phyloP scores from a whole-genome alignment of 129 eudicot genomes.

The Saposhnikovia divaricata region DNA sequence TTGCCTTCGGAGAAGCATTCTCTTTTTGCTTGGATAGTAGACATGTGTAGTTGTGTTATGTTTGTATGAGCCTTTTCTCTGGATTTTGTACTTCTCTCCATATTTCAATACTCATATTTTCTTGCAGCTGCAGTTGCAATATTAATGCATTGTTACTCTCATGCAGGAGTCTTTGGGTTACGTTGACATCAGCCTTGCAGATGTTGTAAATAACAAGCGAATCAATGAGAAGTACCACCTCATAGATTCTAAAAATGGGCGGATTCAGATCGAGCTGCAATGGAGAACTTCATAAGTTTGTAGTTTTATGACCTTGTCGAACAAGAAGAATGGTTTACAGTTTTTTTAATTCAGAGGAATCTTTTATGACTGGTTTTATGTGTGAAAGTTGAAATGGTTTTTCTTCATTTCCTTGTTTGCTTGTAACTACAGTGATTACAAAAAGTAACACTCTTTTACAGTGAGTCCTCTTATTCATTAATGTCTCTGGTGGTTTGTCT shows the following conservation, averaged over 20 bases:
- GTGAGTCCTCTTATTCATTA: neutral
- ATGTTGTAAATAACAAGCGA: slow-evolving; percentile 73
- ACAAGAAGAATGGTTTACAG: neutral
- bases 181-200: slow-evolving; percentile 59
- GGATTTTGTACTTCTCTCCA: neutral
- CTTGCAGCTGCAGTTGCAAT: neutral
- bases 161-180: slow-evolving; percentile 83
- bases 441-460: neutral
- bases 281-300: slow-evolving; percentile 60
- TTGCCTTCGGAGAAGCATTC: neutral
- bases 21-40: neutral
- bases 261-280: slow-evolving; percentile 73
- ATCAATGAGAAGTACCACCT: slow-evolving; percentile 85
- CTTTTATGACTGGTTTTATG: neutral
- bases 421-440: neutral
- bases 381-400: neutral
- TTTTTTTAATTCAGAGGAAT: neutral
- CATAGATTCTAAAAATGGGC: slow-evolving; percentile 85
- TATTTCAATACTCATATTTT: neutral
- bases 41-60: neutral
- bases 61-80: neutral
- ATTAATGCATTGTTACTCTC: neutral
- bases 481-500: neutral
- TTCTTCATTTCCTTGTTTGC: neutral
- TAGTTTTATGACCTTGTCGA: neutral